A percentile compares a stretch with the other conserved stretches of the same genome.
Conservation (phyloP, 2,329 filamentous ascomycete genomes). For the Fusarium caatingaense region DNA sequence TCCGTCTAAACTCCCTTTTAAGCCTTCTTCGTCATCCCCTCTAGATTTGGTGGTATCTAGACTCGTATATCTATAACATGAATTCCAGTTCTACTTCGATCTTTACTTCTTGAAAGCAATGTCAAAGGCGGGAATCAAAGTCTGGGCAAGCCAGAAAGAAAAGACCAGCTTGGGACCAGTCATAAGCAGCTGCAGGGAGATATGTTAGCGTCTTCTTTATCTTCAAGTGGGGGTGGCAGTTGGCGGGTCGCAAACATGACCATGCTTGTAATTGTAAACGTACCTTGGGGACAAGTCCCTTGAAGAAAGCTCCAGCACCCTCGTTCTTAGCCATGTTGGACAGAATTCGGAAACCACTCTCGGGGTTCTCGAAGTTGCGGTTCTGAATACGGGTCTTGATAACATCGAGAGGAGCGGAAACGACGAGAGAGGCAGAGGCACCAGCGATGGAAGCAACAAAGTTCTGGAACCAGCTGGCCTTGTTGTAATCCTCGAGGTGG, state of each 20-base stretch:
- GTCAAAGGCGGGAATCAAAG: conserved; percentile 92
- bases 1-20: conserved; percentile 40
- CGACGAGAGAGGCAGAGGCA: conserved; percentile 92
- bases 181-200: conserved; percentile 79
- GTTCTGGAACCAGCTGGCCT: conserved; percentile 93
- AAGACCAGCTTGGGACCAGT: conserved; percentile 99
- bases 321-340: conserved; percentile 94
- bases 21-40: conserved; percentile 11
- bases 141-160: conserved; percentile 99
- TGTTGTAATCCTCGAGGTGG: conserved; percentile 92
- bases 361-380: conserved; percentile 97
- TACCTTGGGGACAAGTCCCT: conserved; percentile 93
- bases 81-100: conserved; percentile 16
- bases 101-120: conserved; percentile 52
- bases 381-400: conserved; percentile 99
- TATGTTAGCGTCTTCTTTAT: conserved; percentile 29
- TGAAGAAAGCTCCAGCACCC: conserved; percentile 90
- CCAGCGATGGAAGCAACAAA: conserved; percentile 96
- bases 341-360: conserved; percentile 91
- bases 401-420: conserved; percentile 95
- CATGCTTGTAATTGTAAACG: conserved; percentile 33
- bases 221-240: conserved; percentile 20
- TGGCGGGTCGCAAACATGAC: conserved; percentile 1
- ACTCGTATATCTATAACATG: conserved; percentile 28
- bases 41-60: conserved; percentile 28